Conservation (phyloP, 805 yeast species). For the Priceomyces haplophilus region DNA sequence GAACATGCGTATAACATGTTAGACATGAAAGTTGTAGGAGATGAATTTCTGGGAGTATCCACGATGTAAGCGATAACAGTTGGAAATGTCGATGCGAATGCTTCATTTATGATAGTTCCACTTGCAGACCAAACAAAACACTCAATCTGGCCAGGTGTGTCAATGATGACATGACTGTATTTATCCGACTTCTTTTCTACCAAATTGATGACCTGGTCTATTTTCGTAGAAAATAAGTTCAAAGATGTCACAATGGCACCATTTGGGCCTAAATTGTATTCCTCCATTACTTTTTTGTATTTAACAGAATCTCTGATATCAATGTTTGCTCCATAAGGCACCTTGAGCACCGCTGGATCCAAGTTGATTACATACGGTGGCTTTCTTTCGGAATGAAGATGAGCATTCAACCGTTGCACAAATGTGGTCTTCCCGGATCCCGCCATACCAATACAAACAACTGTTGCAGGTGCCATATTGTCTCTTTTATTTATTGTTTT, state of each 20-base stretch:
- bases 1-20: constrained; percentile 99
- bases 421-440: constrained; percentile 94
- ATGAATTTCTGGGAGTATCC: constrained; percentile 91
- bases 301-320: constrained; percentile 96
- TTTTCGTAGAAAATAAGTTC: constrained; percentile 88
- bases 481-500: neutral
- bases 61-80: constrained; percentile 94
- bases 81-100: constrained; percentile 93
- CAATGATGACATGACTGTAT: constrained; percentile 74
- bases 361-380: constrained; percentile 91
- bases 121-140: constrained; percentile 98
- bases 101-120: constrained; percentile 93
- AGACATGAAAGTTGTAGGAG: constrained; percentile 96
- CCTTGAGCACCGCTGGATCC: constrained; percentile 93
- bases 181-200: constrained; percentile 70
- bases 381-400: constrained; percentile 64
- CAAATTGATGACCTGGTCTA: constrained; percentile 87
- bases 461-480: constrained; percentile 35
- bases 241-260: constrained; percentile 97
- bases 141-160: constrained; percentile 98
- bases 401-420: constrained; percentile 90
- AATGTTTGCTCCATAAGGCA: constrained; percentile 92
- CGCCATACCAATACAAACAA: constrained; percentile 51
- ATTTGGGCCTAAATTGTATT: constrained; percentile 92
- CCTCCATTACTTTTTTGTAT: constrained; percentile 94